Conservation (phyloP, 1,284 basidiomycete genomes). For the Trichosporon coremiiforme region DNA sequence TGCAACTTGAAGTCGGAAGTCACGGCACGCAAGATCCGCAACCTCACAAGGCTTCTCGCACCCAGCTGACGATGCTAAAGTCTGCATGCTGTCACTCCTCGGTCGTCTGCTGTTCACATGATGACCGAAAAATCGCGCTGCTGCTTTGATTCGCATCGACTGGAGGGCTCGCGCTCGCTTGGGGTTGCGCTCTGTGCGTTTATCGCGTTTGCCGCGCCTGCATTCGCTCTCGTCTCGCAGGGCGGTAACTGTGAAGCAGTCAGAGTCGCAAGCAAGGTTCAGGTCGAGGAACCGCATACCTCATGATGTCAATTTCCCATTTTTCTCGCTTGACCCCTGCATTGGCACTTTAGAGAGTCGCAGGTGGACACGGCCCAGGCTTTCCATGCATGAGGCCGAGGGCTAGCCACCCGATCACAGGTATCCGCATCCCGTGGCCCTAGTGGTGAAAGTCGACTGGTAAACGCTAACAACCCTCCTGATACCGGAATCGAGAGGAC, state of each 20-base stretch:
- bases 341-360: slow-evolving; percentile 1
- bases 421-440: too few species aligned
- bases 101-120: slow-evolving; percentile 3
- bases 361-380: background rate
- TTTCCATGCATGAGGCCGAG: too few species aligned
- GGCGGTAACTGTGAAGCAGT: background rate
- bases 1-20: background rate
- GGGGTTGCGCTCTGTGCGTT: background rate
- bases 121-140: background rate
- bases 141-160: background rate
- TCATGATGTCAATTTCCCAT: slow-evolving; percentile 12
- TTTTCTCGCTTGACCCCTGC: background rate
- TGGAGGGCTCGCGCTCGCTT: background rate
- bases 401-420: background rate
- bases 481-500: background rate
- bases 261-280: background rate
- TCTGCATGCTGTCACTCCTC: slow-evolving; percentile 3
- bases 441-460: background rate
- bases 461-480: background rate
- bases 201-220: background rate
- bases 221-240: too few species aligned
- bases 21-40: background rate
- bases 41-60: background rate
- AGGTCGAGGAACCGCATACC: slow-evolving; percentile 3
- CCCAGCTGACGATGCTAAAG: background rate